Evolutionary conservation across 306 rosid genomes (phyloP).

Genomic region (Cicer chorassanicum): DNA sequence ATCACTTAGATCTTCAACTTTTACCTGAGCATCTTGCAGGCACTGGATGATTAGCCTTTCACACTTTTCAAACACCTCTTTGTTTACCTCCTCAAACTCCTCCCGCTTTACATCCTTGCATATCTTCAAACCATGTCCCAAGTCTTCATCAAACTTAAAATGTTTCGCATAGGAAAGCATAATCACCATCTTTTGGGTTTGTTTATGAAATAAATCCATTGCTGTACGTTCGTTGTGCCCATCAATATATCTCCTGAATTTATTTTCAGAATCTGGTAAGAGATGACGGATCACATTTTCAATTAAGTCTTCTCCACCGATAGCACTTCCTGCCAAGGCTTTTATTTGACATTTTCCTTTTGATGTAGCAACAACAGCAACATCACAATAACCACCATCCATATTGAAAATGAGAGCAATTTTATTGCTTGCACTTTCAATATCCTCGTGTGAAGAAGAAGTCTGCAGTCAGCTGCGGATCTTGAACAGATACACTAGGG

Average conservation of each 20-base stretch:
- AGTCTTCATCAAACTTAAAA: conserved; percentile 60
- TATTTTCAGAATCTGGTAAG: conserved; percentile 60
- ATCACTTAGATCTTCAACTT: too few relatives aligned
- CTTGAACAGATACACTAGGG: too few relatives aligned
- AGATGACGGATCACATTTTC: conserved; percentile 74
- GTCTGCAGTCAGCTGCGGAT: too few relatives aligned
- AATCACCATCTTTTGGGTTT: conserved; percentile 74
- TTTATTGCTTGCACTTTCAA: too few relatives aligned
- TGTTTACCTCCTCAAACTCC: conserved; percentile 83
- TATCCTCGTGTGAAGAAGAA: too few relatives aligned
- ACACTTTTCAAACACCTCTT: conserved; percentile 72
- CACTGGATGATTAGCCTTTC: conserved; percentile 65
- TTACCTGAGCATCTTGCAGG: conserved; percentile 68
- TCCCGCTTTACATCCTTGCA: not conserved
- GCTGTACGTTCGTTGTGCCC: conserved; percentile 60
- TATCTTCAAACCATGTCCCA: conserved; percentile 47
- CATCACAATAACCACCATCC: too few relatives aligned
- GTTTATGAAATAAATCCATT: conserved; percentile 66
- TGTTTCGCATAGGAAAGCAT: conserved; percentile 59
- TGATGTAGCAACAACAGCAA: too few relatives aligned
- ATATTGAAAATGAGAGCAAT: too few relatives aligned
- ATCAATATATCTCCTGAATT: conserved; percentile 47
- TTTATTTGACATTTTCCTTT: too few relatives aligned
- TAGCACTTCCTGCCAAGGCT: conserved; percentile 19
- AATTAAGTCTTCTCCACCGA: conserved; percentile 71